Evolutionary conservation across 371 early-diverging fungal species (phyloP).

Genomic region (Apophysomyces trapeziformis): DNA sequence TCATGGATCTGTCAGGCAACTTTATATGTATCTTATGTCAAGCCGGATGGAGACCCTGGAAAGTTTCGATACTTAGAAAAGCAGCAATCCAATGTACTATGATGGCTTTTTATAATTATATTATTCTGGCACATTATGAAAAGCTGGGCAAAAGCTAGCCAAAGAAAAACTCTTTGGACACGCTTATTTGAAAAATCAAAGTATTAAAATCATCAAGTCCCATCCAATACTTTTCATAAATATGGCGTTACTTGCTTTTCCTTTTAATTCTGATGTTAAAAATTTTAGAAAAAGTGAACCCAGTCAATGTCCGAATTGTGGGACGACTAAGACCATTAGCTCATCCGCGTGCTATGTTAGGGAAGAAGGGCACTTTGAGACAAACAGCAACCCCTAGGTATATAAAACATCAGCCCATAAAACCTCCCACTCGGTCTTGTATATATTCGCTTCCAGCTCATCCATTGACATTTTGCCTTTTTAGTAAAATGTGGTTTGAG

Average conservation of each 20-base stretch:
- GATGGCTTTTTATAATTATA: constrained; percentile 32
- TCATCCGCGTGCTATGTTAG: neutral
- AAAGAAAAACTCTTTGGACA: constrained; percentile 46
- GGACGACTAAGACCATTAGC: neutral
- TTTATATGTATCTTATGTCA: constrained; percentile 31
- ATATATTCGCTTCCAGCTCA: constrained; percentile 11
- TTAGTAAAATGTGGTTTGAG: constrained; percentile 18
- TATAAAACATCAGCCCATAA: constrained; percentile 9
- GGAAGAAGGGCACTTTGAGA: neutral
- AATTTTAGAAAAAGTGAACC: constrained; percentile 3
- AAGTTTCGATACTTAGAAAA: constrained; percentile 23
- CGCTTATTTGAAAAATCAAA: constrained; percentile 28
- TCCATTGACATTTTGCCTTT: neutral
- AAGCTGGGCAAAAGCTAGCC: constrained; percentile 35
- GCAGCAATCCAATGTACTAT: constrained; percentile 47
- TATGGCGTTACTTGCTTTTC: constrained; percentile 1
- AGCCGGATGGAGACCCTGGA: constrained; percentile 54
- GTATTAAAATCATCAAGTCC: constrained; percentile 13
- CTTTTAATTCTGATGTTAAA: constrained; percentile 6
- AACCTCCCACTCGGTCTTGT: neutral
- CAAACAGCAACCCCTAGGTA: neutral
- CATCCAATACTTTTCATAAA: constrained; percentile 5
- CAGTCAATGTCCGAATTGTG: constrained; percentile 10
- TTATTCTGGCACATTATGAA: constrained; percentile 31
- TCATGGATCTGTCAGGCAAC: constrained; percentile 11